Conservation (phyloP, 345 rosid species). For the Pugionium cornutum region DNA sequence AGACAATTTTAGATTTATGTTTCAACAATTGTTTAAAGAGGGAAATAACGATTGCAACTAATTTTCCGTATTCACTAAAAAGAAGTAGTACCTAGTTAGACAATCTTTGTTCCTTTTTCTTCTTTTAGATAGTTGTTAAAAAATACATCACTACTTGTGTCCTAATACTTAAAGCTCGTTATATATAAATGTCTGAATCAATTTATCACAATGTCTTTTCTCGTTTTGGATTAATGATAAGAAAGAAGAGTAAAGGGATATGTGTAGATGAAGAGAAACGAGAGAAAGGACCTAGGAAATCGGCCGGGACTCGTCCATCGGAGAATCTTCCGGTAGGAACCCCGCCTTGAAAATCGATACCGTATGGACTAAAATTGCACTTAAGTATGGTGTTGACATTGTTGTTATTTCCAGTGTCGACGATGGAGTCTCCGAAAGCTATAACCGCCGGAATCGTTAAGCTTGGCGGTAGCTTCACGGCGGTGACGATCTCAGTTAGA, state of each 20-base stretch:
- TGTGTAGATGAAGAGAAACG: background rate
- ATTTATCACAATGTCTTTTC: background rate
- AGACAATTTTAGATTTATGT: background rate
- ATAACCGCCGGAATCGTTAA: slow-evolving; percentile 42
- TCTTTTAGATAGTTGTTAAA: no score
- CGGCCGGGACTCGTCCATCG: slow-evolving; percentile 57
- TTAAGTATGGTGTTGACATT: slow-evolving; percentile 40
- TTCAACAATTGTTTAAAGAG: background rate
- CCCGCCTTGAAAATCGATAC: slow-evolving; percentile 51
- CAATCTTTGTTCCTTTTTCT: no score
- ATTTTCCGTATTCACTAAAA: background rate
- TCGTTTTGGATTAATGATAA: background rate
- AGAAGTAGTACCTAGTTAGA: background rate
- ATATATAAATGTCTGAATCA: background rate
- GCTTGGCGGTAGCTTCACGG: slow-evolving; percentile 39
- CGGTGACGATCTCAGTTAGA: slow-evolving; percentile 5
- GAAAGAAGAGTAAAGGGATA: background rate
- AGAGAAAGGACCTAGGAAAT: slow-evolving; percentile 45
- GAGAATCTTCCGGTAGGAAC: slow-evolving; percentile 59
- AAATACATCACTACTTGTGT: background rate
- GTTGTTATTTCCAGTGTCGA: slow-evolving; percentile 67
- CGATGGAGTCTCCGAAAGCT: slow-evolving; percentile 58
- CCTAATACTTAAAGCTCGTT: background rate
- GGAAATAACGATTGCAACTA: background rate
- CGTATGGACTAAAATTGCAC: slow-evolving; percentile 56